Conservation (phyloP, 371 early-diverging fungal species). For the Syncephalastrum contaminatum region DNA sequence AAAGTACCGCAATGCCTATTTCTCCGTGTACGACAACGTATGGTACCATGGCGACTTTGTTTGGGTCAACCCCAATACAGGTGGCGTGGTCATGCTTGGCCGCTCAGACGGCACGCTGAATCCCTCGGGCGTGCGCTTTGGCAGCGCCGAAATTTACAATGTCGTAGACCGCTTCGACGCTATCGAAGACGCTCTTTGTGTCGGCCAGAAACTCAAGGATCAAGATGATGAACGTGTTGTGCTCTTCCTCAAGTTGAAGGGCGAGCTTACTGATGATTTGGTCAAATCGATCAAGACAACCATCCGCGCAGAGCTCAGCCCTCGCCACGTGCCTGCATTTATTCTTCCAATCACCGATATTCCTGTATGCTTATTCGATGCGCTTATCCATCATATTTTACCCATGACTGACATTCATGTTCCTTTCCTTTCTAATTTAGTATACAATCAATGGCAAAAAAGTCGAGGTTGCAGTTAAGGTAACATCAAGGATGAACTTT, state of each 20-base stretch:
- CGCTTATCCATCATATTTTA: not conserved
- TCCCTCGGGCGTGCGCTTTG: conserved; percentile 94
- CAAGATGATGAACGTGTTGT: conserved; percentile 91
- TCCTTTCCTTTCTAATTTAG: conserved; percentile 24
- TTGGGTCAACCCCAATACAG: conserved; percentile 79
- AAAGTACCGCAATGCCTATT: conserved; percentile 89
- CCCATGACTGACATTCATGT: not conserved
- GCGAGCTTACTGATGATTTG: conserved; percentile 42
- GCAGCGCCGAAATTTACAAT: conserved; percentile 94
- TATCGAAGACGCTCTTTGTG: conserved; percentile 52
- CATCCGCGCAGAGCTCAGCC: conserved; percentile 85
- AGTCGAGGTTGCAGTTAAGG: conserved; percentile 95
- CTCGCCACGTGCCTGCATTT: conserved; percentile 93
- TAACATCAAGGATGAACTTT: conserved; percentile 8
- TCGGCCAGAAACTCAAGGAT: conserved; percentile 79
- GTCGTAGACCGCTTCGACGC: conserved; percentile 71
- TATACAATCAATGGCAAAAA: conserved; percentile 97
- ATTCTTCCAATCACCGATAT: conserved; percentile 81
- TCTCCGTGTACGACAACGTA: conserved; percentile 74
- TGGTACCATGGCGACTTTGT: conserved; percentile 98
- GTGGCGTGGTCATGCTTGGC: conserved; percentile 95
- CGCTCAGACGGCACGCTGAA: conserved; percentile 96
- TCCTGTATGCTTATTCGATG: conserved; percentile 60
- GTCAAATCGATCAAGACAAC: conserved; percentile 61
- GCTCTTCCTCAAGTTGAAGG: conserved; percentile 82